Conservation (phyloP, 495 filamentous ascomycete genomes). For the Neurospora sp. region DNA sequence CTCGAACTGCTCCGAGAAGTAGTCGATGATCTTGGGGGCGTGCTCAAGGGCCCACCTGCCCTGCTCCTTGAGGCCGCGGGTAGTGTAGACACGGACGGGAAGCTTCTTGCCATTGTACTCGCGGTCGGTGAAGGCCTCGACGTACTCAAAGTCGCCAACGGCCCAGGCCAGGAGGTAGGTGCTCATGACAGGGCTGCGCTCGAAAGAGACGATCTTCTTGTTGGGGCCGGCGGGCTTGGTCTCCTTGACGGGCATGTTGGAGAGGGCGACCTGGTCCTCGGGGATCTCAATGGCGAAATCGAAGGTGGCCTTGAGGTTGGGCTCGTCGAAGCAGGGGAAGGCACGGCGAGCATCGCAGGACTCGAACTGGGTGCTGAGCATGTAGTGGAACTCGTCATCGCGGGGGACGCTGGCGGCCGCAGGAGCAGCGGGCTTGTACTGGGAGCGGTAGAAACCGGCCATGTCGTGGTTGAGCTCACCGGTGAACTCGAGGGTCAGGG, state of each 20-base stretch:
- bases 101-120: constrained; percentile 81
- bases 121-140: constrained; percentile 78
- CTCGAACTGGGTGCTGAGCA: constrained; percentile 97
- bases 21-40: constrained; percentile 81
- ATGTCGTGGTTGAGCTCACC: constrained; percentile 89
- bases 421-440: constrained; percentile 72
- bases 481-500: constrained; percentile 65
- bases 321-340: constrained; percentile 97
- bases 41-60: constrained; percentile 78
- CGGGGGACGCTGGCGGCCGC: constrained; percentile 62
- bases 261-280: constrained; percentile 73
- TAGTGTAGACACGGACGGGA: constrained; percentile 94
- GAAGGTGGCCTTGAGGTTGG: constrained; percentile 91
- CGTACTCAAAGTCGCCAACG: constrained; percentile 91
- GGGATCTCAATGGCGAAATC: constrained; percentile 89
- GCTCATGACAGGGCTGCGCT: constrained; percentile 85
- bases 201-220: constrained; percentile 73
- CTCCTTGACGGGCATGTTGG: constrained; percentile 84
- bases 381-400: constrained; percentile 74
- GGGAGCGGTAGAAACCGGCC: constrained; percentile 92
- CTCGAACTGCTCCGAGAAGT: constrained; percentile 88
- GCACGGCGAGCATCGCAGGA: constrained; percentile 87
- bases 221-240: constrained; percentile 49
- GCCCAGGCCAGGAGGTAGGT: constrained; percentile 97
- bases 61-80: constrained; percentile 79